These are phyloP conservation scores for Fusarium mexicanum DNA, from an alignment of 2,329 filamentous ascomycete genomes.

Conservation along the genomic window DNA sequence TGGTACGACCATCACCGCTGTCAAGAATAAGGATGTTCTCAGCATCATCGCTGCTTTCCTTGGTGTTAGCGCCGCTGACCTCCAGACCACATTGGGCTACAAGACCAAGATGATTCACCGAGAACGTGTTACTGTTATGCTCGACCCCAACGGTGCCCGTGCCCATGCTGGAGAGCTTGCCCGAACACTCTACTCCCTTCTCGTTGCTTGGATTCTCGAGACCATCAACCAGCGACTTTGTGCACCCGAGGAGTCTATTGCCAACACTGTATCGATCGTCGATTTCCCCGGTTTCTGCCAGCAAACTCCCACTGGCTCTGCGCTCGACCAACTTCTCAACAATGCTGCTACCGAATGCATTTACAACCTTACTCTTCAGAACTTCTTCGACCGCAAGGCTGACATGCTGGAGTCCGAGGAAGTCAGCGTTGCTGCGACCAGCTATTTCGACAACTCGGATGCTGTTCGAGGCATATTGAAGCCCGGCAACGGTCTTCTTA, in stretches of 20 bases:
- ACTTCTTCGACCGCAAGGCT: conserved; percentile 94
- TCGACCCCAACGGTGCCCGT: conserved; percentile 89
- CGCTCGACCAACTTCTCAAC: conserved; percentile 90
- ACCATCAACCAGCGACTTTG: conserved; percentile 90
- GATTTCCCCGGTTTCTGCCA: conserved; percentile 97
- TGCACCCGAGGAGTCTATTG: conserved; percentile 85
- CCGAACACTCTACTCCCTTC: conserved; percentile 88
- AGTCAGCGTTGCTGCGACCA: conserved; percentile 87
- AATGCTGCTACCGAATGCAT: conserved; percentile 93
- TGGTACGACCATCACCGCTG: conserved; percentile 82
- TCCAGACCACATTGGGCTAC: conserved; percentile 91
- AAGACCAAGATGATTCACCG: conserved; percentile 97
- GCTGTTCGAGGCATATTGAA: conserved; percentile 92
- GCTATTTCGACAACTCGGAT: conserved; percentile 98
- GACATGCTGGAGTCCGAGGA: conserved; percentile 95
- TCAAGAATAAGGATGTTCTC: conserved; percentile 93
- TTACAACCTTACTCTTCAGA: conserved; percentile 93
- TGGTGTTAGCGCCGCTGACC: conserved; percentile 80
- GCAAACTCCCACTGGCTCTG: conserved; percentile 81
- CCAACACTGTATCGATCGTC: conserved; percentile 92
- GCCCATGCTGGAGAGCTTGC: conserved; percentile 94
- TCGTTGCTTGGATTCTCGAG: conserved; percentile 95
- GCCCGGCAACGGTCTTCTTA: conserved; percentile 88
- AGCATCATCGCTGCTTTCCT: conserved; percentile 92
- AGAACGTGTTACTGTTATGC: conserved; percentile 98